Percentiles rank a stretch among this genome's conserved stretches.
Evolutionary conservation across 2,329 filamentous ascomycete genomes (phyloP).

Genomic region (Xylaria sp.): DNA sequence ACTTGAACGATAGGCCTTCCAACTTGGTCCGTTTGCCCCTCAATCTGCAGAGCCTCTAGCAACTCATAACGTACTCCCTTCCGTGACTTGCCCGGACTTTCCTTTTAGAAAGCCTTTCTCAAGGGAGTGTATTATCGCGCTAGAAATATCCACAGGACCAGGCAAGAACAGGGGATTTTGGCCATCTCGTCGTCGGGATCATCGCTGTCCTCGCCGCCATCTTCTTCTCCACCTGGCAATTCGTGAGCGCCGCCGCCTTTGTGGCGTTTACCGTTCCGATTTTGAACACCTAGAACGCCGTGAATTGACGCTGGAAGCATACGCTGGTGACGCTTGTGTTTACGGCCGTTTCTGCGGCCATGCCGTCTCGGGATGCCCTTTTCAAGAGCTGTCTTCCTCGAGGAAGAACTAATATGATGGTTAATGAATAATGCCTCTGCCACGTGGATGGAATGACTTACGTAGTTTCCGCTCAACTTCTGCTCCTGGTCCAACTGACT

Average conservation of each 20-base stretch:
- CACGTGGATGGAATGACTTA: slow-evolving; percentile 42
- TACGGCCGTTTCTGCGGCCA: slow-evolving; percentile 26
- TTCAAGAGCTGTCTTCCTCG: slow-evolving; percentile 67
- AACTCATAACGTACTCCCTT: neutral
- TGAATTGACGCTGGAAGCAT: slow-evolving; percentile 37
- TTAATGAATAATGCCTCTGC: slow-evolving; percentile 15
- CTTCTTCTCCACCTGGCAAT: slow-evolving; percentile 37
- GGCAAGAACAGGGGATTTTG: slow-evolving; percentile 61
- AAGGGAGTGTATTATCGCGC: neutral
- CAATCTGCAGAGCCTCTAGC: slow-evolving; percentile 23
- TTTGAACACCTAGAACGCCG: slow-evolving; percentile 51
- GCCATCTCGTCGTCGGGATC: slow-evolving; percentile 60
- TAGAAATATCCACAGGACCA: slow-evolving; percentile 46
- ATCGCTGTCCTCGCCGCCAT: slow-evolving; percentile 60
- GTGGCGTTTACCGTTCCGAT: slow-evolving; percentile 27
- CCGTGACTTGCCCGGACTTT: neutral
- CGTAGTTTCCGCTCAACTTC: slow-evolving; percentile 87
- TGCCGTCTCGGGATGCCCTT: slow-evolving; percentile 51
- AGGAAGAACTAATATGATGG: slow-evolving; percentile 70
- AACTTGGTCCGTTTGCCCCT: slow-evolving; percentile 29
- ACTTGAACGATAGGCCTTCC: slow-evolving; percentile 26
- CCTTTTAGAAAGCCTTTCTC: neutral
- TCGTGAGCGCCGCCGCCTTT: slow-evolving; percentile 21
- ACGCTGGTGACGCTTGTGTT: slow-evolving; percentile 32
- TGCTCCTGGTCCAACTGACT: slow-evolving; percentile 97